Conservation (phyloP, 495 filamentous ascomycete species). For the Annulohypoxylon stygium region DNA sequence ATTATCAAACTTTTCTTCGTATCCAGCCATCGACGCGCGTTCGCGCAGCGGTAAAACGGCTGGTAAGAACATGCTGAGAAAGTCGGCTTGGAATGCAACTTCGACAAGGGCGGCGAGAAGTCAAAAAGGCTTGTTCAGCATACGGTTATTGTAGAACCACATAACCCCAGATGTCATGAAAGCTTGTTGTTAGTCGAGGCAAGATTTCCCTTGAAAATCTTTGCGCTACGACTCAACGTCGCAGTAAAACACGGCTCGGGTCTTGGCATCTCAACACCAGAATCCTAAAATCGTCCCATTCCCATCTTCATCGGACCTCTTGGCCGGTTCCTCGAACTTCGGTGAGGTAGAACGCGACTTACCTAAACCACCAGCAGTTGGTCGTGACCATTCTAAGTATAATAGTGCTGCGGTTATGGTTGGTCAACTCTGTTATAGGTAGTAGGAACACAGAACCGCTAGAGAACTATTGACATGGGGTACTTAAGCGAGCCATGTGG, state of each 20-base stretch:
- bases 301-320: slow-evolving; percentile 17
- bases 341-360: slow-evolving; percentile 27
- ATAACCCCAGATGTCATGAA: slow-evolving; percentile 32
- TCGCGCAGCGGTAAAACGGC: slow-evolving; percentile 28
- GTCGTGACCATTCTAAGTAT: slow-evolving; percentile 10
- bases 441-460: background rate
- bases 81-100: slow-evolving; percentile 32
- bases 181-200: slow-evolving; percentile 30
- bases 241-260: slow-evolving; percentile 37
- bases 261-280: slow-evolving; percentile 39
- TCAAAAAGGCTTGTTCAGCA: slow-evolving; percentile 8
- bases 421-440: slow-evolving; percentile 7
- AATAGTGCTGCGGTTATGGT: slow-evolving; percentile 1
- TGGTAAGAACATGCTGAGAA: slow-evolving; percentile 9
- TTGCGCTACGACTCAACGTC: slow-evolving; percentile 32
- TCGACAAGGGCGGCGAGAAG: slow-evolving; percentile 24
- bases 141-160: background rate
- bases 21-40: background rate
- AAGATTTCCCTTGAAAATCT: slow-evolving; percentile 13
- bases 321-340: slow-evolving; percentile 20
- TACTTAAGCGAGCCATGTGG: slow-evolving; percentile 27
- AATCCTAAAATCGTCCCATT: slow-evolving; percentile 17
- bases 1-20: slow-evolving; percentile 10
- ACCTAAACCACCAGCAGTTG: slow-evolving; percentile 2
- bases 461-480: slow-evolving; percentile 22